Conservation (phyloP, 192 early-diverging fungal genomes). For the Thamnidium elegans region DNA sequence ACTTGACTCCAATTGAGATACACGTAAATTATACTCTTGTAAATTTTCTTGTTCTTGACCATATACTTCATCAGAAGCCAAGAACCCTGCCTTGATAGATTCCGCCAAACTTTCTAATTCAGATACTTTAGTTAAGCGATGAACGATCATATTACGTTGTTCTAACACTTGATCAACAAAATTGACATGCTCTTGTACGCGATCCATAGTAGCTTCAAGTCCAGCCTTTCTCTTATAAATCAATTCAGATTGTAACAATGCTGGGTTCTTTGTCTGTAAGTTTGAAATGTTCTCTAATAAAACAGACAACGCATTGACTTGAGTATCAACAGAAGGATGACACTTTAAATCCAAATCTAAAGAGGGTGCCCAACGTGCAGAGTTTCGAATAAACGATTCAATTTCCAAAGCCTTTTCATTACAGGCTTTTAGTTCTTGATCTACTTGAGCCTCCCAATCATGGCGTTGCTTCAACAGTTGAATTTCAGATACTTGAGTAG, state of each 20-base stretch:
- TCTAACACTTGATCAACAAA: constrained; percentile 17
- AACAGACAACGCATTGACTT: no score
- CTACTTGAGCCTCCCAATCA: constrained; percentile 12
- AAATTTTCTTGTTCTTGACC: background rate
- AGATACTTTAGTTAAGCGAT: constrained; percentile 2
- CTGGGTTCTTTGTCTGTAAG: no score
- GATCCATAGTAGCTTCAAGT: constrained; percentile 1
- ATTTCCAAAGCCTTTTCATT: background rate
- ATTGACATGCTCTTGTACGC: background rate
- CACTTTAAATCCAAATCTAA: no score
- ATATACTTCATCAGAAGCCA: constrained; percentile 5
- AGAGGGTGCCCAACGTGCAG: background rate
- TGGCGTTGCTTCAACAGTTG: background rate
- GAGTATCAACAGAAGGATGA: no score
- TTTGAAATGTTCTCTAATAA: no score
- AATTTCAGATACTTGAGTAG: background rate
- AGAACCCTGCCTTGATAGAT: constrained; percentile 11
- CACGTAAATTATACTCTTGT: background rate
- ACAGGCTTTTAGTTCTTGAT: constrained; percentile 1
- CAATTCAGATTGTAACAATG: background rate
- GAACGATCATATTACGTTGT: constrained; percentile 4
- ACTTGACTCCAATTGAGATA: background rate
- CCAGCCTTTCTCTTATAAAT: constrained; percentile 1
- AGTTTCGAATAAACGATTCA: background rate
- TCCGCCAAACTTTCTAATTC: constrained; percentile 17